These are phyloP conservation scores for Wallemia ichthyophaga DNA, from an alignment of 1,284 basidiomycete genomes.

Conservation along the genomic window DNA sequence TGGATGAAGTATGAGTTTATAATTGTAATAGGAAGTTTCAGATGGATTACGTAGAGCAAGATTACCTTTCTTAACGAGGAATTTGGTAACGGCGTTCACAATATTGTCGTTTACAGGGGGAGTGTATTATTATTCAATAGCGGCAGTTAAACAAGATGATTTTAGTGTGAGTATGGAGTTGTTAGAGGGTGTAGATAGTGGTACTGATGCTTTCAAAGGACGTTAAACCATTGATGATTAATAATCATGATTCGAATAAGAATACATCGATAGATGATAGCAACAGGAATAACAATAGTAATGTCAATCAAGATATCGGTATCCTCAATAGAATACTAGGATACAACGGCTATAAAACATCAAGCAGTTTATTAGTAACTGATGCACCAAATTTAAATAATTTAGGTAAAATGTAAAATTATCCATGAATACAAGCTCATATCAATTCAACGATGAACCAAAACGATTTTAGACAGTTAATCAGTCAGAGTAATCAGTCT, in stretches of 20 bases:
- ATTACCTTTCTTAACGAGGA: slow-evolving; percentile 45
- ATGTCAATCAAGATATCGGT: background rate
- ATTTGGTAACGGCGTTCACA: slow-evolving; percentile 41
- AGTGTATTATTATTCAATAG: slow-evolving; percentile 75
- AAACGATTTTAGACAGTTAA: background rate
- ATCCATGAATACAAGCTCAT: no score
- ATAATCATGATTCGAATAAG: background rate
- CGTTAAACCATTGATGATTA: background rate
- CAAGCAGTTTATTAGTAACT: background rate
- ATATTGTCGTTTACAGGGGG: slow-evolving; percentile 48
- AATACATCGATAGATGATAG: no score
- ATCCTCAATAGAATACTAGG: background rate
- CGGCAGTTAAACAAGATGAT: slow-evolving; percentile 70
- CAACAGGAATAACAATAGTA: no score
- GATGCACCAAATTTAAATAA: background rate
- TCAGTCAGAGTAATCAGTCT: background rate
- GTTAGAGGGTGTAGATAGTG: background rate
- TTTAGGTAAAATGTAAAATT: background rate
- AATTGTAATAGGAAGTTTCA: slow-evolving; percentile 46
- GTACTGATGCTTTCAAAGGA: background rate
- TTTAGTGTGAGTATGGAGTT: slow-evolving; percentile 22
- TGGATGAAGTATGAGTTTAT: no score
- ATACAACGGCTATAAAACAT: background rate
- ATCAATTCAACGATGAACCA: background rate
- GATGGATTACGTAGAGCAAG: slow-evolving; percentile 60